Evolutionary conservation across 1,284 basidiomycete genomes (phyloP).

Genomic region (Naganishia cerealis): DNA sequence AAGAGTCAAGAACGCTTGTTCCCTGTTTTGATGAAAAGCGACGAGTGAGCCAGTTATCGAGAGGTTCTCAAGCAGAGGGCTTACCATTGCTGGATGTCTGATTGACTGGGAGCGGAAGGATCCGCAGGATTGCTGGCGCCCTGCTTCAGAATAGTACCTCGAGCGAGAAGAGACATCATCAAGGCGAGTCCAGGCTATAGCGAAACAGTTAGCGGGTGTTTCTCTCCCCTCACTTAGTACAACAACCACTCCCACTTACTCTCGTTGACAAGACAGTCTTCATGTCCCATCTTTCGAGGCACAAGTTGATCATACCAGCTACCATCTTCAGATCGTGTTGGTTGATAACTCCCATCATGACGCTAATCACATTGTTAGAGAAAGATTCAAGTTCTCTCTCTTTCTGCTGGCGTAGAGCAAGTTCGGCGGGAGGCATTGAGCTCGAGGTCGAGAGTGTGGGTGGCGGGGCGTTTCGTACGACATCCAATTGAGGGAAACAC

Average conservation of each 20-base stretch:
- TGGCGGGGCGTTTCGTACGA: conserved; percentile 71
- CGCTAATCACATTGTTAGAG: conserved; percentile 79
- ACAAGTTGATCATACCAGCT: conserved; percentile 78
- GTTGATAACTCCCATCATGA: conserved; percentile 74
- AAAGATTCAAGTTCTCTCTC: conserved; percentile 88
- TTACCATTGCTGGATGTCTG: conserved; percentile 83
- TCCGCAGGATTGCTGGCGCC: conserved; percentile 48
- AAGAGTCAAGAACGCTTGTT: conserved; percentile 77
- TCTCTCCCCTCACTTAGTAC: neutral
- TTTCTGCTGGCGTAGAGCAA: conserved; percentile 55
- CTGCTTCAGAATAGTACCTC: conserved; percentile 86
- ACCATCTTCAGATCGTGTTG: conserved; percentile 77
- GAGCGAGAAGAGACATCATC: conserved; percentile 85
- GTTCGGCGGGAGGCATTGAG: conserved; percentile 15
- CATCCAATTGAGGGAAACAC: conserved; percentile 89
- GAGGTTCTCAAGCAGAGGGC: conserved; percentile 37
- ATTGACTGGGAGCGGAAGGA: conserved; percentile 59
- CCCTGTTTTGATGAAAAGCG: conserved; percentile 58
- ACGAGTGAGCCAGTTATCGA: neutral
- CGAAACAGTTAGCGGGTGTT: conserved; percentile 27
- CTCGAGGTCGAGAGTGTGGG: conserved; percentile 59
- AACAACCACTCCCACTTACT: conserved; percentile 57
- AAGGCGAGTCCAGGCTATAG: conserved; percentile 84
- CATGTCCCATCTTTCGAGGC: conserved; percentile 79
- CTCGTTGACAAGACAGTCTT: conserved; percentile 66